Percentiles rank a stretch among this genome's conserved stretches.
Evolutionary conservation across 2,329 filamentous ascomycete species (phyloP).

Genomic region (Pleoardoris graminearum): DNA sequence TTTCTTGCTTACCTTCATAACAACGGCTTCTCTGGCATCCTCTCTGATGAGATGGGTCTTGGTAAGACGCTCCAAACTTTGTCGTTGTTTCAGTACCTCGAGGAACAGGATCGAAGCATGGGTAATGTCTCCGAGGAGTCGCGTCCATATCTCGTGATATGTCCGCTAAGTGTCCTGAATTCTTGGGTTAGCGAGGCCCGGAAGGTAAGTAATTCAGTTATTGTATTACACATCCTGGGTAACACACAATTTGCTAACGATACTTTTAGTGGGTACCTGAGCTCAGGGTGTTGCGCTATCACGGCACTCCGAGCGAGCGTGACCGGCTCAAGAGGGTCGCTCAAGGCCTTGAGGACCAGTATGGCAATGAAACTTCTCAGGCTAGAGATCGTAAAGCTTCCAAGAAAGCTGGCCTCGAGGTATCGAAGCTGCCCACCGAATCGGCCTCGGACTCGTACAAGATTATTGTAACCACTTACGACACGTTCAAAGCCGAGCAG

Average conservation of each 20-base stretch:
- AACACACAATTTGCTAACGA: not conserved
- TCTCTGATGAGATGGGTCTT: constrained; percentile 99
- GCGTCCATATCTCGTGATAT: constrained; percentile 93
- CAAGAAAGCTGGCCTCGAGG: constrained; percentile 68
- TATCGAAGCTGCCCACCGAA: constrained; percentile 34
- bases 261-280: constrained; percentile 77
- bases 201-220: constrained; percentile 53
- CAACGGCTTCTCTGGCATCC: constrained; percentile 97
- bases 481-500: constrained; percentile 97
- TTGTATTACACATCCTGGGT: too few species aligned
- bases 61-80: constrained; percentile 99
- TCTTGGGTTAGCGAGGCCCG: constrained; percentile 99
- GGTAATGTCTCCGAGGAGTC: constrained; percentile 59
- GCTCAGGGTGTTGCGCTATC: constrained; percentile 86
- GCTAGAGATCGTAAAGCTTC: constrained; percentile 86
- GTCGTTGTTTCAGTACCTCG: constrained; percentile 92
- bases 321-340: constrained; percentile 67
- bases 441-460: constrained; percentile 38
- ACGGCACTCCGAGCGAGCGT: constrained; percentile 81
- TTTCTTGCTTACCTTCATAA: constrained; percentile 99
- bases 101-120: constrained; percentile 75
- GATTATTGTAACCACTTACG: constrained; percentile 91
- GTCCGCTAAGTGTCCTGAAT: constrained; percentile 91
- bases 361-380: constrained; percentile 62
- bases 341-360: constrained; percentile 50